Evolutionary conservation across 495 filamentous ascomycete species (phyloP).

Genomic region (Penicillium flavigenum): DNA sequence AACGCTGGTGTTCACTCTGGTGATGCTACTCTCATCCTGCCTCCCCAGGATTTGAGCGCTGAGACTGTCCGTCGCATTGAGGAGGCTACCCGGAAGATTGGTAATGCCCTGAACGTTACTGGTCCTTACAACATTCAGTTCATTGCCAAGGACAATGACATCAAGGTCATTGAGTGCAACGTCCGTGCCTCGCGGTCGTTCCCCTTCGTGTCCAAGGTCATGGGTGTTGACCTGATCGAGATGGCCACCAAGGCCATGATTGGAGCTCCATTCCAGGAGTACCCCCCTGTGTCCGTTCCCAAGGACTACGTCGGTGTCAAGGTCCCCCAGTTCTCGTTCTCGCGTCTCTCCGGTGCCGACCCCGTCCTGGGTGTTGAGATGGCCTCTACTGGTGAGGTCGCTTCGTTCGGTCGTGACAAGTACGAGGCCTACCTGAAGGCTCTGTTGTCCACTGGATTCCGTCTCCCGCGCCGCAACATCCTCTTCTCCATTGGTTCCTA

Average conservation of each 20-base stretch:
- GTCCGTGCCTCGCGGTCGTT: slow-evolving; percentile 94
- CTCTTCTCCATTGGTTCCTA: slow-evolving; percentile 93
- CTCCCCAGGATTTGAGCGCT: slow-evolving; percentile 87
- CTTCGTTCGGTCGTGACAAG: slow-evolving; percentile 92
- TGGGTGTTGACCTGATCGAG: slow-evolving; percentile 97
- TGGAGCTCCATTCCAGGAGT: slow-evolving; percentile 74
- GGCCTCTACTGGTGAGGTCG: slow-evolving; percentile 98
- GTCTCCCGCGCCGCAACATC: slow-evolving; percentile 92
- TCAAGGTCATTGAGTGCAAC: slow-evolving; percentile 98
- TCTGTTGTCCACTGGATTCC: slow-evolving; percentile 92
- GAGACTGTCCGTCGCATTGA: slow-evolving; percentile 90
- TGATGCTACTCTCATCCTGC: slow-evolving; percentile 94
- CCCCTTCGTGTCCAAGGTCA: slow-evolving; percentile 97
- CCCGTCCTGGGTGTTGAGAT: slow-evolving; percentile 97
- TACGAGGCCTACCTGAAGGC: slow-evolving; percentile 98
- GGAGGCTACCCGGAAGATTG: slow-evolving; percentile 94
- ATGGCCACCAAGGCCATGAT: slow-evolving; percentile 99
- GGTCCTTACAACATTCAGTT: slow-evolving; percentile 99
- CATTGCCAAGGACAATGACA: slow-evolving; percentile 98
- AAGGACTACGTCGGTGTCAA: slow-evolving; percentile 91
- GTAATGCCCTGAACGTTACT: slow-evolving; percentile 89
- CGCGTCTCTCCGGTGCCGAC: slow-evolving; percentile 90
- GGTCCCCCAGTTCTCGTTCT: slow-evolving; percentile 98
- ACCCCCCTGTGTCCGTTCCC: slow-evolving; percentile 72
- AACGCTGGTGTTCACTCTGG: slow-evolving; percentile 98